Conservation (phyloP, 495 filamentous ascomycete species). For the Hypoxylon trugodes region DNA sequence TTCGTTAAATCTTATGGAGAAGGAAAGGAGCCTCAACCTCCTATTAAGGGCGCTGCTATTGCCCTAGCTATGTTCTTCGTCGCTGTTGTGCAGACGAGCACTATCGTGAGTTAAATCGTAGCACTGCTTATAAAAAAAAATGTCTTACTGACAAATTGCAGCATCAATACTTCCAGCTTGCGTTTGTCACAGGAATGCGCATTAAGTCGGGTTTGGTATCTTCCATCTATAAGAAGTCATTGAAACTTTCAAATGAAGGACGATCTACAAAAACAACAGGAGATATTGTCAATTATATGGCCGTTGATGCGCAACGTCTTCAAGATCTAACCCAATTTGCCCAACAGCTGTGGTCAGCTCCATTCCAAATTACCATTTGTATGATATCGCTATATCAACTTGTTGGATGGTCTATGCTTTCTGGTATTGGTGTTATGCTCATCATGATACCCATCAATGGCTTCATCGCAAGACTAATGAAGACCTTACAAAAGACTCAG, state of each 20-base stretch:
- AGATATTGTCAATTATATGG: conserved; percentile 99
- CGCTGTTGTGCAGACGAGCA: conserved; percentile 80
- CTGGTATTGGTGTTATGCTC: conserved; percentile 96
- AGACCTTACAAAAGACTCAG: conserved; percentile 90
- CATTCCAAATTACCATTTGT: conserved; percentile 94
- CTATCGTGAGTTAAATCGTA: conserved; percentile 56
- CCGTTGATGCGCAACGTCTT: conserved; percentile 93
- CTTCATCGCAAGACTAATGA: conserved; percentile 90
- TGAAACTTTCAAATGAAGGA: conserved; percentile 92
- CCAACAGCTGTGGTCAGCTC: conserved; percentile 93
- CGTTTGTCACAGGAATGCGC: conserved; percentile 95
- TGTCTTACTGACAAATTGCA: conserved; percentile 56
- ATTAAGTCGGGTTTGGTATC: conserved; percentile 90
- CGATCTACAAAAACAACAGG: conserved; percentile 90
- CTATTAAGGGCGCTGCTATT: conserved; percentile 85
- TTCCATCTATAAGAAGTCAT: conserved; percentile 89
- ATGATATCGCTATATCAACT: conserved; percentile 96
- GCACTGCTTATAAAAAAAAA: background rate
- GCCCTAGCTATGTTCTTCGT: conserved; percentile 91
- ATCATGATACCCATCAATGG: conserved; percentile 98
- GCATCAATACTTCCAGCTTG: conserved; percentile 95
- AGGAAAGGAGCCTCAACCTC: conserved; percentile 70
- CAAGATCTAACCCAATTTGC: conserved; percentile 96
- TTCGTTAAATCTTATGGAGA: conserved; percentile 83
- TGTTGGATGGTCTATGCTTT: conserved; percentile 91